Conservation (phyloP, 495 filamentous ascomycete species). For the Cetradonia linearis region DNA sequence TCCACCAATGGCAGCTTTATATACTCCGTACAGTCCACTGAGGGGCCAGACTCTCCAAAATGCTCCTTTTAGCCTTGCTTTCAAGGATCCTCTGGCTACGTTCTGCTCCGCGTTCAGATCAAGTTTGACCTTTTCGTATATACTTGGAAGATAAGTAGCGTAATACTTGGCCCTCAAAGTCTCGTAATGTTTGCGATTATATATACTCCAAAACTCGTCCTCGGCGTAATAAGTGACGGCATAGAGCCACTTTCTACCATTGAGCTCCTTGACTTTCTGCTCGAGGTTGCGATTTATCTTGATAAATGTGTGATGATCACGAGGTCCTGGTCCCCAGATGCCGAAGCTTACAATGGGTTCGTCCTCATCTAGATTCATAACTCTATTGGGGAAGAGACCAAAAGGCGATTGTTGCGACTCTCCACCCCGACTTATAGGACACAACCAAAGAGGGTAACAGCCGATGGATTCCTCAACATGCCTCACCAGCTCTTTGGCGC, state of each 20-base stretch:
- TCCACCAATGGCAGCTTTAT: no score
- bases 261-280: slow-evolving; percentile 49
- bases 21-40: slow-evolving; percentile 4
- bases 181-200: slow-evolving; percentile 40
- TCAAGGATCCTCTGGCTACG: background rate
- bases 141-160: slow-evolving; percentile 37
- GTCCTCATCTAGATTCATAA: no score
- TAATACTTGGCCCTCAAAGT: slow-evolving; percentile 39
- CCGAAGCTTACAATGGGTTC: slow-evolving; percentile 28
- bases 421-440: slow-evolving; percentile 35
- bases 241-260: slow-evolving; percentile 55
- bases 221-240: slow-evolving; percentile 45
- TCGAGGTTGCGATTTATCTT: slow-evolving; percentile 56
- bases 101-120: slow-evolving; percentile 25
- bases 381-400: slow-evolving; percentile 15
- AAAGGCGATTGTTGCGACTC: slow-evolving; percentile 30
- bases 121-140: slow-evolving; percentile 46
- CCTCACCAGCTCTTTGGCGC: slow-evolving; percentile 39
- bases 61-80: no score
- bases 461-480: slow-evolving; percentile 35
- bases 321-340: slow-evolving; percentile 42
- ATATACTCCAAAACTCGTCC: slow-evolving; percentile 46
- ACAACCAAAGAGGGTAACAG: slow-evolving; percentile 50
- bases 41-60: slow-evolving; percentile 13
- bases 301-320: slow-evolving; percentile 33